Evolutionary conservation across 1,284 basidiomycete species (phyloP).

Genomic region (Marasmius tenuissimus): DNA sequence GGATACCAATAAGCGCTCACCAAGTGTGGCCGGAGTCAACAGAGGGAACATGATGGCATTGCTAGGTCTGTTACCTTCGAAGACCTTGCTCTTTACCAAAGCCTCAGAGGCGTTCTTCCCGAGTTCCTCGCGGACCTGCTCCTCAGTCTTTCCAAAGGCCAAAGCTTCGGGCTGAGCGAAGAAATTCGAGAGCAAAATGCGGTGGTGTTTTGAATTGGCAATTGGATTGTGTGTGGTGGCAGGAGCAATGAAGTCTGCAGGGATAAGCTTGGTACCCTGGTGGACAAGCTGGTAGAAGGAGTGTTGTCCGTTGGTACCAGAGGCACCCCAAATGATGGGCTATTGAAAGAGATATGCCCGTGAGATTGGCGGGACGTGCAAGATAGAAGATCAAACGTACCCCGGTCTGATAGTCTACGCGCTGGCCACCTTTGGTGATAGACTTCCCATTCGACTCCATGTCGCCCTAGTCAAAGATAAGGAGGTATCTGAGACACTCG

Average conservation of each 20-base stretch:
- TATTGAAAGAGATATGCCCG: slow-evolving; percentile 27
- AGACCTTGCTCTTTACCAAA: slow-evolving; percentile 95
- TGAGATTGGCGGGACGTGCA: background rate
- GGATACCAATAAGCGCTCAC: slow-evolving; percentile 29
- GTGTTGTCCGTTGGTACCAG: slow-evolving; percentile 98
- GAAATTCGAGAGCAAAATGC: slow-evolving; percentile 96
- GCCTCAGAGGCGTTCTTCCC: slow-evolving; percentile 76
- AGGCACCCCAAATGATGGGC: slow-evolving; percentile 99
- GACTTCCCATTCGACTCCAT: slow-evolving; percentile 99
- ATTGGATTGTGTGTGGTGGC: slow-evolving; percentile 94
- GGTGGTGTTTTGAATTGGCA: slow-evolving; percentile 85
- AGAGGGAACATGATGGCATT: slow-evolving; percentile 96
- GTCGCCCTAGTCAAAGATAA: slow-evolving; percentile 58
- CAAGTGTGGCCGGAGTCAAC: slow-evolving; percentile 88
- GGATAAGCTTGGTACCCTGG: slow-evolving; percentile 92
- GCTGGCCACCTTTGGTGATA: slow-evolving; percentile 90
- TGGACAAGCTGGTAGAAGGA: slow-evolving; percentile 99
- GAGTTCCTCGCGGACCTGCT: slow-evolving; percentile 83
- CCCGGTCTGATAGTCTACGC: slow-evolving; percentile 95
- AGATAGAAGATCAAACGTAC: slow-evolving; percentile 43
- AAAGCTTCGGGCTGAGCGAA: slow-evolving; percentile 98
- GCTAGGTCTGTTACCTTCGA: slow-evolving; percentile 96
- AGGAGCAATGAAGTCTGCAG: slow-evolving; percentile 94
- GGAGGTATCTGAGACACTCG: background rate
- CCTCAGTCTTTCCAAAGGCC: slow-evolving; percentile 96